Evolutionary conservation across 2,329 filamentous ascomycete genomes (phyloP).

Genomic region (Claviceps digitariae): DNA sequence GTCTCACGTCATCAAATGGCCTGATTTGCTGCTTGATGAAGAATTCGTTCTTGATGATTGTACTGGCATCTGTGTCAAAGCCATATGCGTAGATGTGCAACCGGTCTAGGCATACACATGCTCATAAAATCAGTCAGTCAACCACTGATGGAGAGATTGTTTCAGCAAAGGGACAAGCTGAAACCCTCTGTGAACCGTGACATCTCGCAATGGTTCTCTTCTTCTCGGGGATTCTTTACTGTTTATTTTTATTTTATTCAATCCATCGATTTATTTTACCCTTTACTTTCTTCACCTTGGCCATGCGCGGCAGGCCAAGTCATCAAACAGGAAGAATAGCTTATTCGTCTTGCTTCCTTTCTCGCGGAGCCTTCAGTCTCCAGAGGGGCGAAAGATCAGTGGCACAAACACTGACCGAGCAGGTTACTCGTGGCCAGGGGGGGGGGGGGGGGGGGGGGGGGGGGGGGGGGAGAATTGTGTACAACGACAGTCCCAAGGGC

Average conservation of each 20-base stretch:
- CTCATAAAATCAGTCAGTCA: not conserved
- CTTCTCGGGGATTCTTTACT: not conserved
- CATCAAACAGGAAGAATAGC: not conserved
- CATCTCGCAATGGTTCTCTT: not conserved
- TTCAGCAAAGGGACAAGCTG: not conserved
- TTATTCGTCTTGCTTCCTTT: not conserved
- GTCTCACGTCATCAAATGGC: constrained; percentile 2
- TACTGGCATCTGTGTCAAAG: not conserved
- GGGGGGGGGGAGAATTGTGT: not conserved
- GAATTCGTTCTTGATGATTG: not conserved
- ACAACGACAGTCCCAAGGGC: not conserved
- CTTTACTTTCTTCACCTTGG: not conserved
- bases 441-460: not conserved
- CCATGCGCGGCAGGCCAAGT: not conserved
- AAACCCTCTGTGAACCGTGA: not conserved
- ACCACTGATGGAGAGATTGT: not conserved
- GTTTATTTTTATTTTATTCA: not conserved
- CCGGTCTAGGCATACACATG: not conserved
- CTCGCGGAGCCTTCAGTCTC: not conserved
- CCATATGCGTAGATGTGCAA: not conserved
- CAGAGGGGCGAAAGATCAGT: not conserved
- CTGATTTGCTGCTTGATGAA: not conserved
- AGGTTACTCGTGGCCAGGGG: not conserved
- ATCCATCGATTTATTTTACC: not conserved
- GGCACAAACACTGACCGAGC: not conserved